Percentiles rank a stretch among this genome's conserved stretches.
Conservation (phyloP, 305 asterid genomes). For the Fraxinus dipetala region DNA sequence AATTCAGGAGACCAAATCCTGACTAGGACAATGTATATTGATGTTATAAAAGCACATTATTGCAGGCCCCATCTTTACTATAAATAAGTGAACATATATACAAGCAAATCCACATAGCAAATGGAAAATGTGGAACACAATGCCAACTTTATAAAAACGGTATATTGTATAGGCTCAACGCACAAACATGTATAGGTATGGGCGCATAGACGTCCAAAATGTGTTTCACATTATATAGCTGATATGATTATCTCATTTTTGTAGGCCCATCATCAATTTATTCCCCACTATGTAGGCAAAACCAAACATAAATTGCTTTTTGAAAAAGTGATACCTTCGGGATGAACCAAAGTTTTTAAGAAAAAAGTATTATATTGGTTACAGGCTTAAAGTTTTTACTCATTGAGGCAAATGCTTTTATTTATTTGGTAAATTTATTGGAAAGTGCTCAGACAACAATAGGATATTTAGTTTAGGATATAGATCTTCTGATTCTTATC, state of each 20-base stretch:
- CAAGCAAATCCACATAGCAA: background rate
- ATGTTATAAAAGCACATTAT: background rate
- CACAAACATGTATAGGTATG: background rate
- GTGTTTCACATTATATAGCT: background rate
- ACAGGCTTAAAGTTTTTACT: background rate
- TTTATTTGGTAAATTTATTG: background rate
- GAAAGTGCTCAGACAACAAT: background rate
- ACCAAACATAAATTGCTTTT: background rate
- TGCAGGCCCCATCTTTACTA: background rate
- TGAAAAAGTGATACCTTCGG: background rate
- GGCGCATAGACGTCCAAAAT: background rate
- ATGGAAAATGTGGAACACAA: background rate
- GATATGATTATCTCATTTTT: background rate
- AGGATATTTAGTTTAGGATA: background rate
- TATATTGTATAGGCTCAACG: background rate
- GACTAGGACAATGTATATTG: background rate
- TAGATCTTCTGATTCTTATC: background rate
- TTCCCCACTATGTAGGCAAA: background rate
- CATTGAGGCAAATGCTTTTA: background rate
- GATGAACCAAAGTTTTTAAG: background rate
- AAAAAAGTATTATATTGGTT: background rate
- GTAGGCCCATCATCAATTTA: background rate
- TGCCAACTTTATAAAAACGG: background rate
- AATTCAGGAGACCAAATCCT: background rate
- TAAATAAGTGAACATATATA: background rate